Evolutionary conservation across 1,284 basidiomycete species (phyloP), one percentile per base, ranked within the genome.

Genomic region (Bjerkandera adusta): DNA sequence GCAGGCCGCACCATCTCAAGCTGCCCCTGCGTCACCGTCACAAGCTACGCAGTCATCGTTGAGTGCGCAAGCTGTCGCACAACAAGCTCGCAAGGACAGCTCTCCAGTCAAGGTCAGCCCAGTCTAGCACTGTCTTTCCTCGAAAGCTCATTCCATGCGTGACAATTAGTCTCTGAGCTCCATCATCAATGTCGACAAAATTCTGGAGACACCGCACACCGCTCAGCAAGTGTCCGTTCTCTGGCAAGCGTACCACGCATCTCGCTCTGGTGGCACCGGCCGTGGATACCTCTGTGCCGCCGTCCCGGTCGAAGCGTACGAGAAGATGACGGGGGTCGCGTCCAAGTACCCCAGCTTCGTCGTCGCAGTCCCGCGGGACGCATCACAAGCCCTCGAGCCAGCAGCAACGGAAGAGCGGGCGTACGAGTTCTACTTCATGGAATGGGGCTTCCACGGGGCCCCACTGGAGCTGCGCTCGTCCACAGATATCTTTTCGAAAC

Each of bases 171-270:
- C n/a, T n/a, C n/a, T n/a, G n/a, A n/a, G n/a, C n/a, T n/a, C n/a
- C 7, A 87, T 96, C 48, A 69, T 97, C 56, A 92, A 95, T 65
- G 65, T 94, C 11, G 69, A 81, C 13, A 80, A 83, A 46, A 67
- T 95, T 7, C 62, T 90, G 37, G 70, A 79, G 21, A 77, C 76
- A 2, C 81, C 87, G 0, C 89, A 93, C 57, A 84, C 86, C 1
- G 52, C 83, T 2, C 75, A 79, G 7, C 84, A 89, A 60, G 76
- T 97, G 53, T 77, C 82, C 3, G 75, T 83, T 1, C 74, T 97
- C 1, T 97, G 94, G 94, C 89, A 81, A n/a, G 78, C 87, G 0
- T 97, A 93, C 60, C 93, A 97, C 64, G 78, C 82, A 13, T 81
- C 87, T 3, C 81, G 87, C 18, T 81, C 83, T 10, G 73, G 79